Base-by-base conservation (phyloP, 2,329 filamentous ascomycete genomes). In the Curvularia sp. region DNA sequence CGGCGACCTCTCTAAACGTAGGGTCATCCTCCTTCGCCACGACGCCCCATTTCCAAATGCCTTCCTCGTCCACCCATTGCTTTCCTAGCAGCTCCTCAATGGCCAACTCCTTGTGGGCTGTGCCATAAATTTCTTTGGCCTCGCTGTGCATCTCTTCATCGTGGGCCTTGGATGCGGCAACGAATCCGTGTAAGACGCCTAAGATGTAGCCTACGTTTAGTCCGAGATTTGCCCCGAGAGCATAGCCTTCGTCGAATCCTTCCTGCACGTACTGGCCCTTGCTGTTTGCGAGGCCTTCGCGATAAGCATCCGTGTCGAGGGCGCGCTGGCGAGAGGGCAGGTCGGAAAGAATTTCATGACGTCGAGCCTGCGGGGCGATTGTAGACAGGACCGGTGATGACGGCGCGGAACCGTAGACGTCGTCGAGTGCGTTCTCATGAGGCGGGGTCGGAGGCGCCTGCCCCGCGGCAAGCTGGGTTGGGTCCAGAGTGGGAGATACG, bases 201-300 rank as follows among this genome's bases (percentile, higher is more conserved):
- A 96, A 76, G 12, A 96, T 79, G 64, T 87, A 87, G 0, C 95
- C 95, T 0, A 88, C 89, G 28, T 84, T 83, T 63, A 90, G 76
- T 0, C 94, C 95, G 30, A 98, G 80, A 51, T 89, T 88, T 0
- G 92, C 93, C 12, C 95, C 95, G 0, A 98, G 82, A 13, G 87
- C 83, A 75, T 93, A 98, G 0, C 94, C 94, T 64, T 94, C 91
- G 74, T 99, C 95, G 72, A 99, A 98, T 0, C 94, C 94, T 13
- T 83, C 83, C 78, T 99, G 95, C 26, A 97, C 86, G 69, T 88
- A 89, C 48, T 83, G 79, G 26, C 86, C 85, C 75, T 98, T 98
- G 31, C 90, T 90, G 3, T 81, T 81, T 0, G 89, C 85, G 53
- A 98, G 85, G 44, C 94, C 95, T 70, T 97, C 93, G 58, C 94